These are phyloP conservation scores for Aspergillus baeticus DNA, from an alignment of 495 filamentous ascomycete species.

Conservation along the genomic window DNA sequence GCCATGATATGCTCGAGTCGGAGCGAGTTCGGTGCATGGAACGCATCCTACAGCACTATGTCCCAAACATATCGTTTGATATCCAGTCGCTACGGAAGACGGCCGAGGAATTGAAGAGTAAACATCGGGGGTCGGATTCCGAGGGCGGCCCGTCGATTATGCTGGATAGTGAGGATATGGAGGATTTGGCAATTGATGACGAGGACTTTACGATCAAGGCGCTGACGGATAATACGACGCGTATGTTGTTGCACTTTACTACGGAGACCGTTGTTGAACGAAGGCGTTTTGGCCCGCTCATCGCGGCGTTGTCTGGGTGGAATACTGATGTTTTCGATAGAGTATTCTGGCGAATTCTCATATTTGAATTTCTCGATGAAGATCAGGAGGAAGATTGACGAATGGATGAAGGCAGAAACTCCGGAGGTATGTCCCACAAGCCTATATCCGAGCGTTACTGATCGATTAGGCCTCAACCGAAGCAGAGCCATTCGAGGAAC, in stretches of 20 bases:
- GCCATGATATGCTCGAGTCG: slow-evolving; percentile 43
- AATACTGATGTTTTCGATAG: slow-evolving; percentile 24
- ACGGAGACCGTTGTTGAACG: neutral
- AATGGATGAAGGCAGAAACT: slow-evolving; percentile 45
- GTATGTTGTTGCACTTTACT: slow-evolving; percentile 25
- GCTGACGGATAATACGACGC: slow-evolving; percentile 47
- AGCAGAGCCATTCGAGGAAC: slow-evolving; percentile 45
- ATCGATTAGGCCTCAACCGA: slow-evolving; percentile 37
- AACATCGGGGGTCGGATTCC: slow-evolving; percentile 38
- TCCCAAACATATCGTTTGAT: slow-evolving; percentile 45
- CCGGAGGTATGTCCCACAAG: slow-evolving; percentile 34
- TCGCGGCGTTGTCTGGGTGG: too few relatives aligned
- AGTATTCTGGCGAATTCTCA: slow-evolving; percentile 54
- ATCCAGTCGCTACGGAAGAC: slow-evolving; percentile 41
- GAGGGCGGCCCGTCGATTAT: slow-evolving; percentile 32
- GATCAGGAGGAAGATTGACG: slow-evolving; percentile 48
- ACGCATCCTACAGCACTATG: slow-evolving; percentile 40
- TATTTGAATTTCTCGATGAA: slow-evolving; percentile 52
- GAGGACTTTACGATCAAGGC: slow-evolving; percentile 48
- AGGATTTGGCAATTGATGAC: slow-evolving; percentile 45
- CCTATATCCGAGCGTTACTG: slow-evolving; percentile 5
- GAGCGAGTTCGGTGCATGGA: slow-evolving; percentile 48
- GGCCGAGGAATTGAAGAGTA: slow-evolving; percentile 37
- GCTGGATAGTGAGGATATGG: slow-evolving; percentile 38
- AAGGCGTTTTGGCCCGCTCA: neutral